phyloP scores from a whole-genome alignment of 495 filamentous ascomycete genomes.

The Filosporella fistucella region DNA sequence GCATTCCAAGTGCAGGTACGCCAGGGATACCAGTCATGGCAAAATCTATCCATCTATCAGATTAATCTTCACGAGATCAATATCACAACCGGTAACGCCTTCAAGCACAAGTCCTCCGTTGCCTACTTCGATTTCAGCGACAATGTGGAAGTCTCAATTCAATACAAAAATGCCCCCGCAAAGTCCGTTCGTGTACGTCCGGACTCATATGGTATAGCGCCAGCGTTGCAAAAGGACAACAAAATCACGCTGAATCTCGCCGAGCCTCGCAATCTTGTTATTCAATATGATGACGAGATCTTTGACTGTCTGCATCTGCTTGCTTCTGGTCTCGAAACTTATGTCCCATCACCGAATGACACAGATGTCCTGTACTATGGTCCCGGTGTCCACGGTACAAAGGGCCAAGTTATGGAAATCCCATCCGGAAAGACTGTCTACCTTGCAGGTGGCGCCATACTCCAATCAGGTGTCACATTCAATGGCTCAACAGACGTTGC shows the following conservation, averaged over 20 bases:
- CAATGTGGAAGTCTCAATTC: constrained; percentile 12
- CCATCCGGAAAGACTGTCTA: constrained; percentile 23
- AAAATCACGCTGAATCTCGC: constrained; percentile 17
- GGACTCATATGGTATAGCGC: constrained; percentile 9
- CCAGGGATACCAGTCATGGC: constrained; percentile 29
- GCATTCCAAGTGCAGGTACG: neutral
- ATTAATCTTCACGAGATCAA: neutral
- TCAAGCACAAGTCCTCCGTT: constrained; percentile 2
- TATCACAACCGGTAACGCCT: neutral
- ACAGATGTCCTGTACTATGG: constrained; percentile 21
- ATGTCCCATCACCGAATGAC: constrained; percentile 6
- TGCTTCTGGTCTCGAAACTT: constrained; percentile 11
- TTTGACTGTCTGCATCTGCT: constrained; percentile 19
- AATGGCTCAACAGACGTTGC: too few species aligned
- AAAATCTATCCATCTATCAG: constrained; percentile 5
- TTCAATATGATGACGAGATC: constrained; percentile 21
- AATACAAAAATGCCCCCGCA: constrained; percentile 13
- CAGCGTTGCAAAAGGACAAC: constrained; percentile 5
- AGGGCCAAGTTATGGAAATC: constrained; percentile 10
- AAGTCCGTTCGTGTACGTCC: constrained; percentile 17
- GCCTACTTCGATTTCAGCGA: constrained; percentile 23
- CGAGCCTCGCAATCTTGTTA: constrained; percentile 14
- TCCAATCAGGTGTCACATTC: too few species aligned
- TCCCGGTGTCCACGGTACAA: constrained; percentile 12
- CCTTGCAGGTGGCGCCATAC: constrained; percentile 16